phyloP scores from a whole-genome alignment of 106 monocot genomes.

The Allium sativum region DNA sequence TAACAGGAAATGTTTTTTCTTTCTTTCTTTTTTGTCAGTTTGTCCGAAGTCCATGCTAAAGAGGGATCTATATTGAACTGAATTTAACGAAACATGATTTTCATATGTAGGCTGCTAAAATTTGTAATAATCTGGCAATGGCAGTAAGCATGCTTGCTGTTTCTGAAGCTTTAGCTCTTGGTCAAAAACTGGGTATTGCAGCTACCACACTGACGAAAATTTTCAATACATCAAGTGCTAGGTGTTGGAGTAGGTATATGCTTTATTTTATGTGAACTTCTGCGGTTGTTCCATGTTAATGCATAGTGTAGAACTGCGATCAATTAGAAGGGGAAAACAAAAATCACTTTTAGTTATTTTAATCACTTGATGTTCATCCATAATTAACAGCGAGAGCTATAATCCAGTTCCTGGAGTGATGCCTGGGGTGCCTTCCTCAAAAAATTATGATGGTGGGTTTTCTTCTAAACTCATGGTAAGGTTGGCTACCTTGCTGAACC shows the following conservation, averaged over 20 bases:
- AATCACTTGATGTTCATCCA: no score
- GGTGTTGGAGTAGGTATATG: constrained; percentile 91
- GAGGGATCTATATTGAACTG: no score
- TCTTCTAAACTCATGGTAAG: constrained; percentile 92
- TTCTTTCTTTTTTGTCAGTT: background rate
- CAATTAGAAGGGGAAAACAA: no score
- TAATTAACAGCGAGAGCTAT: constrained; percentile 59
- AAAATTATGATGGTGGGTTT: constrained; percentile 88
- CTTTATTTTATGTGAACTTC: no score
- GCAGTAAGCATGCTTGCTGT: constrained; percentile 95
- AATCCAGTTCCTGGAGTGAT: constrained; percentile 99
- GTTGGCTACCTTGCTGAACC: background rate
- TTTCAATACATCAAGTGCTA: constrained; percentile 91
- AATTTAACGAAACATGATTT: no score
- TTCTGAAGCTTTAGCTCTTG: constrained; percentile 92
- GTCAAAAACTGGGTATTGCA: constrained; percentile 72
- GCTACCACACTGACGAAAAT: constrained; percentile 57
- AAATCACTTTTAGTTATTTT: no score
- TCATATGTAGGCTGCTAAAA: constrained; percentile 65
- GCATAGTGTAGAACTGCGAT: no score
- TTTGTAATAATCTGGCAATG: constrained; percentile 97
- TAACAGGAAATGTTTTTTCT: background rate
- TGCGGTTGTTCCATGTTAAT: no score
- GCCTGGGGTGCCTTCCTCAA: constrained; percentile 84
- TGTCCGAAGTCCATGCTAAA: no score